phyloP scores from a whole-genome alignment of 2,329 filamentous ascomycete species.

The Cryphonectria carpinicola region DNA sequence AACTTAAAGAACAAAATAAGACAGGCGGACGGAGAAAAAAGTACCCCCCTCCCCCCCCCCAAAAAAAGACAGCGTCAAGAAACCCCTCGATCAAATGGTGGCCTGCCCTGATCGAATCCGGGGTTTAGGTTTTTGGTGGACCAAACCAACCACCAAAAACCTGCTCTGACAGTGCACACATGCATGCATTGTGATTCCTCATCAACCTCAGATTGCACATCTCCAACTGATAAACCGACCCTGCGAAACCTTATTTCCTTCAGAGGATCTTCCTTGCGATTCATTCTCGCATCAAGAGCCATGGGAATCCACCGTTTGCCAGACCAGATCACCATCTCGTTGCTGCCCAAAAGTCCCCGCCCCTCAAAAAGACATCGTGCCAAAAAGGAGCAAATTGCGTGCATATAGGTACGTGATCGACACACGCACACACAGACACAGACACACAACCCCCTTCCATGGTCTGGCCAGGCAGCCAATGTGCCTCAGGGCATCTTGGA shows the following conservation, averaged over 20 bases:
- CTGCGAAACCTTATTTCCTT: not conserved
- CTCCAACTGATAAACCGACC: not conserved
- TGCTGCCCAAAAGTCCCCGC: not conserved
- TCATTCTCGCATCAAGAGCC: not conserved
- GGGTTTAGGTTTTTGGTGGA: not conserved
- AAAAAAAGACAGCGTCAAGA: too few species aligned
- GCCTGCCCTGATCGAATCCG: not conserved
- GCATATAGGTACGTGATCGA: not conserved
- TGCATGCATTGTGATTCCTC: not conserved
- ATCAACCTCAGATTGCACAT: not conserved
- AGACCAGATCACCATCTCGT: not conserved
- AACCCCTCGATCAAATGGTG: not conserved
- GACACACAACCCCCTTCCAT: not conserved
- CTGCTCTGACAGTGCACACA: not conserved
- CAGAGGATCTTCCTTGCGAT: not conserved
- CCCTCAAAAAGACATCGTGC: not conserved
- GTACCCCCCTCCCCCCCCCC: too few species aligned
- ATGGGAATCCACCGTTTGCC: not conserved
- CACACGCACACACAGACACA: not conserved
- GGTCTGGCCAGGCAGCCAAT: not conserved
- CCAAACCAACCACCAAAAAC: not conserved
- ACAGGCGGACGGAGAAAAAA: too few species aligned
- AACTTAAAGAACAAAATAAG: too few species aligned
- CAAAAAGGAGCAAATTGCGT: not conserved
- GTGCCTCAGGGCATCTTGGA: not conserved